These are phyloP conservation scores for Colletotrichum higginsianum DNA, from an alignment of 2,329 filamentous ascomycete species.

Conservation along the genomic window DNA sequence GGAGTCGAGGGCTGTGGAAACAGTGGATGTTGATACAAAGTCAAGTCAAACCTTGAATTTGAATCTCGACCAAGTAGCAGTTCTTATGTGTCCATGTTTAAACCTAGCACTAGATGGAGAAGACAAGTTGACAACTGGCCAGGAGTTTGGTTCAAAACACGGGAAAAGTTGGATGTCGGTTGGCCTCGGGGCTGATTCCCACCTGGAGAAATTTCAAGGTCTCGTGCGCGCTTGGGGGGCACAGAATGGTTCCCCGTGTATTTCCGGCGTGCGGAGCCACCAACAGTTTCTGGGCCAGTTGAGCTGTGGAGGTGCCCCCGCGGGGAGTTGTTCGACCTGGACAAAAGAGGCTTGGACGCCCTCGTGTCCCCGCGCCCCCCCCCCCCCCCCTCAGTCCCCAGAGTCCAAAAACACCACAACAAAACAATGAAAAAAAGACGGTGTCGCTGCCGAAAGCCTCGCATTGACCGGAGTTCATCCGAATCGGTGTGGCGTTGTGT, in stretches of 20 bases:
- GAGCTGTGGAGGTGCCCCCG: slow-evolving; percentile 11
- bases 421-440: background rate
- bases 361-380: background rate
- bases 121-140: too few relatives aligned
- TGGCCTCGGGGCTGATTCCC: background rate
- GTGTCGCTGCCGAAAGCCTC: background rate
- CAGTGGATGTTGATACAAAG: too few relatives aligned
- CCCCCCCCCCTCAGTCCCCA: background rate
- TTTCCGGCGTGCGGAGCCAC: background rate
- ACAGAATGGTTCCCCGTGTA: background rate
- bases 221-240: background rate
- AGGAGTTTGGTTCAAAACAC: too few relatives aligned
- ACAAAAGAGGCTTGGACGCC: slow-evolving; percentile 1
- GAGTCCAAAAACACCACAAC: background rate
- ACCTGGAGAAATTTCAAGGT: background rate
- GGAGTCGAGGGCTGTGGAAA: background rate
- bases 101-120: too few relatives aligned
- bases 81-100: too few relatives aligned
- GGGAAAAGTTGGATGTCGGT: background rate
- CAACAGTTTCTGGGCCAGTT: background rate
- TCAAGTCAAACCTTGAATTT: too few relatives aligned
- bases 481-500: background rate
- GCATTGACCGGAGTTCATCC: slow-evolving; percentile 14
- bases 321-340: slow-evolving; percentile 9
- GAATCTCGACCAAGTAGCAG: too few relatives aligned